These are phyloP conservation scores for Dactylellina parvicollis DNA, from an alignment of 2,329 filamentous ascomycete genomes.

Conservation along the genomic window DNA sequence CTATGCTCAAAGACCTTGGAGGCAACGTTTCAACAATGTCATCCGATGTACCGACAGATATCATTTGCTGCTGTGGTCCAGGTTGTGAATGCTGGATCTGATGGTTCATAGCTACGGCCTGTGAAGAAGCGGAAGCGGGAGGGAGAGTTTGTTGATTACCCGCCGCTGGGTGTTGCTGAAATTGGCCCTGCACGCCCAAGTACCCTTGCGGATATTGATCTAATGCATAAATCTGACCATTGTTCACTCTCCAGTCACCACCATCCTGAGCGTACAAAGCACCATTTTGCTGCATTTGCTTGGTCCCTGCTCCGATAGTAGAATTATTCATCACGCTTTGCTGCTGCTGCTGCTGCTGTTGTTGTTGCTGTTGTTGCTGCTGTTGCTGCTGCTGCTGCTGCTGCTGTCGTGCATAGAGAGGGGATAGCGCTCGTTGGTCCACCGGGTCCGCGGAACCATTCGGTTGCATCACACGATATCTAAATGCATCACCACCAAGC, in stretches of 20 bases:
- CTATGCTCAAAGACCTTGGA: slow-evolving; percentile 9
- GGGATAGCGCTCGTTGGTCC: slow-evolving; percentile 41
- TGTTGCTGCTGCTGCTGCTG: slow-evolving; percentile 30
- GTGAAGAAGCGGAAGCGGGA: slow-evolving; percentile 12
- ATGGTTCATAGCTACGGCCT: slow-evolving; percentile 15
- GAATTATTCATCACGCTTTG: slow-evolving; percentile 23
- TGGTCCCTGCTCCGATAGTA: slow-evolving; percentile 8
- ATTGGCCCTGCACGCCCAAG: slow-evolving; percentile 38
- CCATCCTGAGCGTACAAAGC: slow-evolving; percentile 35
- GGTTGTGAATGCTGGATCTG: slow-evolving; percentile 25
- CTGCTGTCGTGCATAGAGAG: slow-evolving; percentile 32
- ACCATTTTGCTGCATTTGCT: slow-evolving; percentile 30
- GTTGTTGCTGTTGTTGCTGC: neutral
- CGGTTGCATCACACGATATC: slow-evolving; percentile 39
- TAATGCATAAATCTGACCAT: slow-evolving; percentile 39
- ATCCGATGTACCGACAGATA: slow-evolving; percentile 46
- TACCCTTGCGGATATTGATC: slow-evolving; percentile 34
- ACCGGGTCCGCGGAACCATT: slow-evolving; percentile 28
- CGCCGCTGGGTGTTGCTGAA: slow-evolving; percentile 17
- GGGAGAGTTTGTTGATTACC: slow-evolving; percentile 15
- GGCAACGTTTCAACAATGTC: slow-evolving; percentile 38
- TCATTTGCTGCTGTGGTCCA: slow-evolving; percentile 38
- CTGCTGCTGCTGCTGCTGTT: slow-evolving; percentile 22
- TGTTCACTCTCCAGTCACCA: slow-evolving; percentile 43
- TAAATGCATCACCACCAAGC: slow-evolving; percentile 45